Conservation (phyloP, 805 yeast genomes). For the Saccharomycopsis amapae region DNA sequence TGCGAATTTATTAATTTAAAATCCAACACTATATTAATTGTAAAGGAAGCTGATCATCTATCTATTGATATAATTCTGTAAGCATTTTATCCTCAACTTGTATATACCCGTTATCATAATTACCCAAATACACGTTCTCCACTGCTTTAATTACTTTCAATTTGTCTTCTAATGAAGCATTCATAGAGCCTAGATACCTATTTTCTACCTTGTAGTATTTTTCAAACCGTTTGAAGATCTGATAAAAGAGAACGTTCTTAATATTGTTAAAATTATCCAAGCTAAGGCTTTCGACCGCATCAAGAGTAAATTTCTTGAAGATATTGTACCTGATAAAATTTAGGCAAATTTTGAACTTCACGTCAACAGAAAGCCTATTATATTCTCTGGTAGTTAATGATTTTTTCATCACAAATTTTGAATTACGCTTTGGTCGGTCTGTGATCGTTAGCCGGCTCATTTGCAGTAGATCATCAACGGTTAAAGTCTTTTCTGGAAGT, state of each 20-base stretch:
- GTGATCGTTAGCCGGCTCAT: background rate
- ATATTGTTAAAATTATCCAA: background rate
- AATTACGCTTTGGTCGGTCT: background rate
- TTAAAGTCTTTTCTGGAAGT: background rate
- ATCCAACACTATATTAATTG: background rate
- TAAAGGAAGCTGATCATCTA: background rate
- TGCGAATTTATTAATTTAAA: too few species aligned
- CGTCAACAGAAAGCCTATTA: conserved; percentile 8
- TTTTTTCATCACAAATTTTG: background rate
- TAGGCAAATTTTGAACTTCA: conserved; percentile 18
- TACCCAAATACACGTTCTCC: conserved; percentile 16
- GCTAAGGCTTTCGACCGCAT: too few species aligned
- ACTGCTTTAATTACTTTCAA: conserved; percentile 11
- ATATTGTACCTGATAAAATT: conserved; percentile 15
- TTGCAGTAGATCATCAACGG: background rate
- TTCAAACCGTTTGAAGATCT: conserved; percentile 18
- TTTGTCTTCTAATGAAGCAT: conserved; percentile 6
- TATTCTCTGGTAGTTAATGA: conserved; percentile 13
- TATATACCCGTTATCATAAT: background rate
- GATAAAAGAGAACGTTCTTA: conserved; percentile 13
- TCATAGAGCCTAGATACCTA: background rate
- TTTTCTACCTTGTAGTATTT: conserved; percentile 10
- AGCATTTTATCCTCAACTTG: conserved; percentile 4
- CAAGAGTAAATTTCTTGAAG: conserved; percentile 4
- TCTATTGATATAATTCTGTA: conserved; percentile 1